Evolutionary conservation across 2,329 filamentous ascomycete species (phyloP).

Genomic region (Annulohypoxylon truncatum): DNA sequence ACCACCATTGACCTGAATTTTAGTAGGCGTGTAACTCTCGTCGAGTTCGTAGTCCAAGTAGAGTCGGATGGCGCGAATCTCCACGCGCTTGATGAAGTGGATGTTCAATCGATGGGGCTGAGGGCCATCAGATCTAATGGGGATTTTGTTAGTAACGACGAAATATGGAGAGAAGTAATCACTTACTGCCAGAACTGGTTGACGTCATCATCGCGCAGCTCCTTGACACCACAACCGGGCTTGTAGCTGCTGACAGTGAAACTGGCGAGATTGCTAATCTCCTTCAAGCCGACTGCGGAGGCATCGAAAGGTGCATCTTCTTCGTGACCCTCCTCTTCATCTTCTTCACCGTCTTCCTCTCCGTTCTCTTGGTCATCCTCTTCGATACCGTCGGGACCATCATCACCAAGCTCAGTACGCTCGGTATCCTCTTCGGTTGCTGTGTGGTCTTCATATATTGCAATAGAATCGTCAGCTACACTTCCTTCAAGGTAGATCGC

Average conservation of each 20-base stretch:
- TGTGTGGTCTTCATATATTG: not conserved
- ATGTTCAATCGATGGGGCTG: slow-evolving; percentile 86
- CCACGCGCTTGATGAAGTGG: slow-evolving; percentile 86
- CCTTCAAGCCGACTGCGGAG: slow-evolving; percentile 72
- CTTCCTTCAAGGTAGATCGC: not conserved
- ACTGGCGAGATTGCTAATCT: slow-evolving; percentile 85
- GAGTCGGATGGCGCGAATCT: slow-evolving; percentile 81
- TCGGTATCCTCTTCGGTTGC: slow-evolving; percentile 15
- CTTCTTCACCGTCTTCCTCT: slow-evolving; percentile 49
- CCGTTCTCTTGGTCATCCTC: not conserved
- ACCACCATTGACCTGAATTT: slow-evolving; percentile 88
- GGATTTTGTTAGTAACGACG: slow-evolving; percentile 6
- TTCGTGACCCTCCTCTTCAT: slow-evolving; percentile 48
- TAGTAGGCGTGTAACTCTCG: slow-evolving; percentile 96
- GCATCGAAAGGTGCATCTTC: slow-evolving; percentile 62
- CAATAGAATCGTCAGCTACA: not conserved
- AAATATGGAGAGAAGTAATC: not conserved
- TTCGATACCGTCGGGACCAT: not conserved
- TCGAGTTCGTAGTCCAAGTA: slow-evolving; percentile 92
- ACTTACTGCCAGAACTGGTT: slow-evolving; percentile 82
- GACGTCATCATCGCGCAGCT: slow-evolving; percentile 79
- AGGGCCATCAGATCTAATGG: slow-evolving; percentile 77
- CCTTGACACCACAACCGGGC: slow-evolving; percentile 81
- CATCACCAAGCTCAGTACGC: slow-evolving; percentile 24
- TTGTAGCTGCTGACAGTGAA: slow-evolving; percentile 87